phyloP scores from a whole-genome alignment of 768 basidiomycete species.

The Boletus fagicola region DNA sequence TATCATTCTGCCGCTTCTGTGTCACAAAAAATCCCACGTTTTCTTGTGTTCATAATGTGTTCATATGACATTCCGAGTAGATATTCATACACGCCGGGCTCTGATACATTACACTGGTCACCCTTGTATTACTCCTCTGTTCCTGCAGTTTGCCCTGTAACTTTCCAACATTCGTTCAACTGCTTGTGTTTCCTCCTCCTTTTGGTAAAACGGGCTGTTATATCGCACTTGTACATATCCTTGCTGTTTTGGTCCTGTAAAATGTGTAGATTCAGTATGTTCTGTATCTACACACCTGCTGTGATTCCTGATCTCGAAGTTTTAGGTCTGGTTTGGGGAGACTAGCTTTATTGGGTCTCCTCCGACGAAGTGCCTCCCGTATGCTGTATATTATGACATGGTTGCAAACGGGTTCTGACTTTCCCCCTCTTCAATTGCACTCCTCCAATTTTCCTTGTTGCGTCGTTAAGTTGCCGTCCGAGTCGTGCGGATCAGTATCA shows the following conservation, averaged over 20 bases:
- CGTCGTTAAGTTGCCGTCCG: neutral
- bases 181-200: constrained; percentile 9
- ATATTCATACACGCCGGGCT: neutral
- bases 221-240: constrained; percentile 5
- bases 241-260: constrained; percentile 19
- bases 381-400: constrained; percentile 1
- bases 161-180: neutral
- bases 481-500: neutral
- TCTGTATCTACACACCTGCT: neutral
- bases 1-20: neutral
- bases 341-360: constrained; percentile 21
- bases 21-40: neutral
- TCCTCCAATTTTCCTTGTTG: neutral
- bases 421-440: neutral
- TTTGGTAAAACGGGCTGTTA: neutral
- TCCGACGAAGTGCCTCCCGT: constrained; percentile 17
- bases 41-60: constrained; percentile 16
- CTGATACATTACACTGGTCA: constrained; percentile 7
- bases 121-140: constrained; percentile 1
- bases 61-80: neutral
- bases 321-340: too few relatives aligned
- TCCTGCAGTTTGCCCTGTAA: neutral
- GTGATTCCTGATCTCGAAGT: neutral
- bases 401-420: neutral
- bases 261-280: neutral